Conservation (phyloP, 2,329 filamentous ascomycete genomes). For the Aureobasidium sp. region DNA sequence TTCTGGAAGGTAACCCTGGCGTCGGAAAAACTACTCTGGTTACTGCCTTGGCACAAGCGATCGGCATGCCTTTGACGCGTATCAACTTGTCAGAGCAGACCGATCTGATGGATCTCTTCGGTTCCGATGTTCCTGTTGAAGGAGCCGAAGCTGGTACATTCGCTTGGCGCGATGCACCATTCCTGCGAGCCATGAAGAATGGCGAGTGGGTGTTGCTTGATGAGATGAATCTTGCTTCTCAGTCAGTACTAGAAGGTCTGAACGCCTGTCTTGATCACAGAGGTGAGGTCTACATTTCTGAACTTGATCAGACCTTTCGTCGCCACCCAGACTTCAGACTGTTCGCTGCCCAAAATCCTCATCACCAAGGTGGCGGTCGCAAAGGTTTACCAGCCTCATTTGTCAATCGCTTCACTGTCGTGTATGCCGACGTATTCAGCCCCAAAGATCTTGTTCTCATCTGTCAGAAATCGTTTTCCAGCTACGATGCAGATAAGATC, state of each 20-base stretch:
- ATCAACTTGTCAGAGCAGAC: conserved; percentile 99
- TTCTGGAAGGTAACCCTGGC: conserved; percentile 94
- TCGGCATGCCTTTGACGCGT: conserved; percentile 75
- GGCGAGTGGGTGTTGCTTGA: conserved; percentile 96
- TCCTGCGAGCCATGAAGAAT: conserved; percentile 91
- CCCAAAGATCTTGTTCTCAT: conserved; percentile 76
- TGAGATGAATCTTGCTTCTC: conserved; percentile 97
- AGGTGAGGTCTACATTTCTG: conserved; percentile 90
- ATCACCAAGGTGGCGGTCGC: conserved; percentile 90
- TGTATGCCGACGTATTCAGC: conserved; percentile 87
- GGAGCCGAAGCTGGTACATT: conserved; percentile 87
- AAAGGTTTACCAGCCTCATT: conserved; percentile 94
- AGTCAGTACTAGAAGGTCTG: conserved; percentile 90
- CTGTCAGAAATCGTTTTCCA: conserved; percentile 68
- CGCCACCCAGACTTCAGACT: conserved; percentile 86
- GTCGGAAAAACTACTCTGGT: conserved; percentile 96
- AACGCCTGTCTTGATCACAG: conserved; percentile 96
- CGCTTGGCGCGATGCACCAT: conserved; percentile 91
- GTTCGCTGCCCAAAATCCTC: conserved; percentile 95
- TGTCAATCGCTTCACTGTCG: conserved; percentile 95
- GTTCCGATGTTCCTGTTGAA: conserved; percentile 91
- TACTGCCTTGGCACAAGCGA: conserved; percentile 70
- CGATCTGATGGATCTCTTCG: conserved; percentile 94
- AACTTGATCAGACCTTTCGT: conserved; percentile 88
- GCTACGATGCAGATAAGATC: conserved; percentile 52